These are phyloP conservation scores for Lentinula lateritia DNA, from an alignment of 768 basidiomycete species.

Conservation along the genomic window DNA sequence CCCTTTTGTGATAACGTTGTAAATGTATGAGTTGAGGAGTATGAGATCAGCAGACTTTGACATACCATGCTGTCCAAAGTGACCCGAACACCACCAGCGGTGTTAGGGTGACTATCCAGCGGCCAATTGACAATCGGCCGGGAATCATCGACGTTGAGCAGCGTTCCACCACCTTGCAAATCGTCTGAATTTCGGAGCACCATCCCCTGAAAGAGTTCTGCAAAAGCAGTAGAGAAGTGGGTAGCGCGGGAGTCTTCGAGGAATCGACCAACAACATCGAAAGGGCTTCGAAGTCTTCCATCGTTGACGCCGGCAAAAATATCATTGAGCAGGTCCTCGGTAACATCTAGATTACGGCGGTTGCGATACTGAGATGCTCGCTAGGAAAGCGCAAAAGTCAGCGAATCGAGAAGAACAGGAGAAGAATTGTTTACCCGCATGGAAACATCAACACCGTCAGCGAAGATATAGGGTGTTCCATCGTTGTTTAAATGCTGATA, in stretches of 20 bases:
- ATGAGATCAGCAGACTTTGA: not conserved
- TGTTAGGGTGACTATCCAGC: not conserved
- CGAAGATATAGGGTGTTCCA: slow-evolving; percentile 55
- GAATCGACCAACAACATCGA: not conserved
- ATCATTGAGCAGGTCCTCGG: not conserved
- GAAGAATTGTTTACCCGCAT: slow-evolving; percentile 39
- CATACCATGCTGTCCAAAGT: not conserved
- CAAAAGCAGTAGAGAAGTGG: not conserved
- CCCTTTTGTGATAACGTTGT: not conserved
- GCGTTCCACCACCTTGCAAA: not conserved
- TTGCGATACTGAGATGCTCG: not conserved
- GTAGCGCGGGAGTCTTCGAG: not conserved
- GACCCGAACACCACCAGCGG: not conserved
- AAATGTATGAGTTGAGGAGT: not conserved
- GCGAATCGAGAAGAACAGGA: not conserved
- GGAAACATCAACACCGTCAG: slow-evolving; percentile 45
- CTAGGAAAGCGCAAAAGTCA: not conserved
- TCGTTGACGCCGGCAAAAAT: not conserved
- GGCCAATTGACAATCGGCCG: not conserved
- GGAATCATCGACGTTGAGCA: not conserved
- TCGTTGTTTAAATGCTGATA: slow-evolving; percentile 68
- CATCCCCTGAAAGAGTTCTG: not conserved
- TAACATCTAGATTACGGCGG: not conserved
- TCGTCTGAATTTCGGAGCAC: not conserved
- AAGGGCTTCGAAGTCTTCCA: not conserved